A percentile compares a stretch with the other conserved stretches of the same genome.
phyloP scores from a whole-genome alignment of 768 basidiomycete species.

The Agaricus subrufescens region DNA sequence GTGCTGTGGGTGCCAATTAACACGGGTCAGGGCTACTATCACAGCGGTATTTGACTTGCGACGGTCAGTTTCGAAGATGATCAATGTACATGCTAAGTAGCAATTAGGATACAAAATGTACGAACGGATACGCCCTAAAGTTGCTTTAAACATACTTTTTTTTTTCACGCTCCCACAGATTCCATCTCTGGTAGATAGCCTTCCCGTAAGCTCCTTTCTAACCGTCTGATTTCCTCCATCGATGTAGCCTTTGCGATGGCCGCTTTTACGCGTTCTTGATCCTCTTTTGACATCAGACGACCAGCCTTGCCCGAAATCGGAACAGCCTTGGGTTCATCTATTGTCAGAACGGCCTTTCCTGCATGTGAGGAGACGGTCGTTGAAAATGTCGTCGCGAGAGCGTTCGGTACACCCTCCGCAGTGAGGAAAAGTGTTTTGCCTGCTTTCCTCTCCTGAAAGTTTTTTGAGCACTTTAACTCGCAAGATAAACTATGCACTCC shows the following conservation, averaged over 20 bases:
- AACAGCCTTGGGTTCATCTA: constrained; percentile 73
- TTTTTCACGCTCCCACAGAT: constrained; percentile 66
- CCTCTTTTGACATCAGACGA: constrained; percentile 86
- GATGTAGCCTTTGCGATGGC: constrained; percentile 90
- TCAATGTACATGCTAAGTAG: not conserved
- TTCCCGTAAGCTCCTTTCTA: constrained; percentile 80
- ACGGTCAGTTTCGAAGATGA: not conserved
- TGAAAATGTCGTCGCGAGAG: constrained; percentile 75
- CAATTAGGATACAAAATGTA: constrained; percentile 8
- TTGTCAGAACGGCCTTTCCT: constrained; percentile 57
- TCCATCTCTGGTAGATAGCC: constrained; percentile 81
- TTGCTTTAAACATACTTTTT: not conserved
- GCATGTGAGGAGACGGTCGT: constrained; percentile 65
- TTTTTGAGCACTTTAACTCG: constrained; percentile 1
- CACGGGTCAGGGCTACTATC: constrained; percentile 18
- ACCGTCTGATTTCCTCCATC: constrained; percentile 79
- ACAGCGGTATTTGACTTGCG: too few species aligned
- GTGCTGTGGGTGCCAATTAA: constrained; percentile 44
- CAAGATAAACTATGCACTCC: constrained; percentile 33
- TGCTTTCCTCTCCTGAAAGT: constrained; percentile 66
- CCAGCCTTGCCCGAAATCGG: constrained; percentile 64
- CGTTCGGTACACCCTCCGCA: constrained; percentile 70
- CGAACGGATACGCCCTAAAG: constrained; percentile 1
- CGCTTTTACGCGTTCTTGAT: constrained; percentile 80
- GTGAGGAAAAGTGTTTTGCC: constrained; percentile 77